These are phyloP conservation scores for Gastrolobium villosum DNA, from an alignment of 306 rosid genomes.

Conservation along the genomic window DNA sequence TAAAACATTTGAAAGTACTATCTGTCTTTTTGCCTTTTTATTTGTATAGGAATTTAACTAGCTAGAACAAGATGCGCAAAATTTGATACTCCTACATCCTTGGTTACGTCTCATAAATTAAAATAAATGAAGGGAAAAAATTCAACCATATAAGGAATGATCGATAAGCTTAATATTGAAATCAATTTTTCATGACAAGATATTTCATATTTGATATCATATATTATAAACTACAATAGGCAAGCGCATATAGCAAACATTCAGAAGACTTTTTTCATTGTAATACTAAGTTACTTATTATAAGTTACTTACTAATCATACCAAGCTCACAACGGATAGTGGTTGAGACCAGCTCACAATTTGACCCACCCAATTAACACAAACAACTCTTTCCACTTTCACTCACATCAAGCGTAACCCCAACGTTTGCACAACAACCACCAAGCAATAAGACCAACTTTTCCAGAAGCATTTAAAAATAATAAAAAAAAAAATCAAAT, in stretches of 20 bases:
- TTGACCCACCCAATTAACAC: no score
- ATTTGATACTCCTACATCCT: not conserved
- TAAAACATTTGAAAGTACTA: slow-evolving; percentile 8
- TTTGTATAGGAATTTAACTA: not conserved
- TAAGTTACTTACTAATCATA: no score
- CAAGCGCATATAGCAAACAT: not conserved
- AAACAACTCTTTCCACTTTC: no score
- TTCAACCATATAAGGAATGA: not conserved
- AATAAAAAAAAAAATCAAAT: no score
- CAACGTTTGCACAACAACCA: no score
- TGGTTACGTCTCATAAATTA: not conserved
- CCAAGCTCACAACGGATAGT: no score
- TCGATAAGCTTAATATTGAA: slow-evolving; percentile 5
- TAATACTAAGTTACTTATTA: no score
- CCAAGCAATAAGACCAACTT: no score
- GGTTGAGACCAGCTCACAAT: no score
- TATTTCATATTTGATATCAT: not conserved
- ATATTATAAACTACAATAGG: not conserved
- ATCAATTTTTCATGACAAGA: not conserved
- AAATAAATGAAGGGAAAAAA: not conserved
- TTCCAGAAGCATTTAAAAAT: no score
- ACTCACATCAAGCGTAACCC: no score
- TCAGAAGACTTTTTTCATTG: no score
- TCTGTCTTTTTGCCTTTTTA: slow-evolving; percentile 1
- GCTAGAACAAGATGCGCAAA: not conserved